phyloP scores from a whole-genome alignment of 2,329 filamentous ascomycete genomes.

The Aspergillus aculeatinus region DNA sequence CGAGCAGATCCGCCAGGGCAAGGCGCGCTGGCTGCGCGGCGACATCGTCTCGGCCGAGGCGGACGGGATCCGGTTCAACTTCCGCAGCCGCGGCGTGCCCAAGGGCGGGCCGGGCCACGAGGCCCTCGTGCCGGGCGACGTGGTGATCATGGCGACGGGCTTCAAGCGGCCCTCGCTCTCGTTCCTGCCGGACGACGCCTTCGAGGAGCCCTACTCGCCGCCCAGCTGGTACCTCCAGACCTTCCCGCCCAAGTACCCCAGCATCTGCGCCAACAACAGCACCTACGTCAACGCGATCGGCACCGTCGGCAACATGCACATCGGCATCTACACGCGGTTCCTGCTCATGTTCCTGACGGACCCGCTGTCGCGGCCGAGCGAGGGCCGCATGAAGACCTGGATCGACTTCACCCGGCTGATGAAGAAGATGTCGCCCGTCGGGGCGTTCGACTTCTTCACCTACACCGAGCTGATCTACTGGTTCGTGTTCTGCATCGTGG shows the following conservation, averaged over 20 bases:
- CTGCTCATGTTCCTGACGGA: constrained; percentile 83
- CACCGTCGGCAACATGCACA: constrained; percentile 82
- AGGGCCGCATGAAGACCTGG: constrained; percentile 79
- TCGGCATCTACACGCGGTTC: constrained; percentile 84
- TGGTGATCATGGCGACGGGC: constrained; percentile 81
- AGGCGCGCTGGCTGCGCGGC: constrained; percentile 76
- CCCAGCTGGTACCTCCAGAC: constrained; percentile 89
- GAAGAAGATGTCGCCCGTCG: constrained; percentile 68
- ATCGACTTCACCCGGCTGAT: constrained; percentile 77
- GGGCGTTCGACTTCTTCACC: constrained; percentile 85
- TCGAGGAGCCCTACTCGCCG: constrained; percentile 69
- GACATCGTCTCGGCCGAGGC: constrained; percentile 69
- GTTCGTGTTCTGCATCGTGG: constrained; percentile 74
- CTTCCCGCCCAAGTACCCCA: constrained; percentile 72
- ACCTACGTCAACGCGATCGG: constrained; percentile 80
- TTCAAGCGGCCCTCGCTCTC: constrained; percentile 70
- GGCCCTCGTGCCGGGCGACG: constrained; percentile 67
- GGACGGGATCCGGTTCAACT: constrained; percentile 68
- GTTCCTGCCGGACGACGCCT: constrained; percentile 73
- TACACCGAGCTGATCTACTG: constrained; percentile 82
- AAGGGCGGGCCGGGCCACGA: constrained; percentile 71
- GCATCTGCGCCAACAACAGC: constrained; percentile 77
- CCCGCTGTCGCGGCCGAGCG: constrained; percentile 68
- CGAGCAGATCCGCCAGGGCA: constrained; percentile 67
- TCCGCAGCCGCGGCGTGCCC: constrained; percentile 69